Base-by-base conservation (phyloP, 1,284 basidiomycete genomes). In the Ceratobasidium sp. region DNA sequence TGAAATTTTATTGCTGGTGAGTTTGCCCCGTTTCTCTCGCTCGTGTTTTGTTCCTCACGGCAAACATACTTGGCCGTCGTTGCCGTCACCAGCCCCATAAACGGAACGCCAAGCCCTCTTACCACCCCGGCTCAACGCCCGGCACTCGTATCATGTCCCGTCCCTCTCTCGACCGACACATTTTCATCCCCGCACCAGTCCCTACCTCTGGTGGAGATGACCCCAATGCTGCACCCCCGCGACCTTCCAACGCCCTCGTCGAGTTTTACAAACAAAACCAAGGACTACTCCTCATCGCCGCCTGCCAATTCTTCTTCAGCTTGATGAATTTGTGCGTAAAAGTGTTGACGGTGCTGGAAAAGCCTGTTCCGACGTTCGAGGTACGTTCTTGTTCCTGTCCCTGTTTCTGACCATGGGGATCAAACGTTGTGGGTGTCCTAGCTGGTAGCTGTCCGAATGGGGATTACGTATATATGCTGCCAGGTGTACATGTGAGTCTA, bases 251-350 rank as follows among this genome's bases (percentile, higher is more conserved):
- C 31, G 27, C 68, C 24, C n/a, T 49, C 5, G 34, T 43, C 14
- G 68, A 72, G 11, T 72, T 72, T 19, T 37, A 46, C 56, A 72
- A 72, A 59, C 39, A 56, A n/a, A 72, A 74, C 31, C 8, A 74
- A 68, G 74, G 74, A 11, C 56, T 75, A 4, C 54, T 75, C 27
- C 58, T 75, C 37, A 72, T 75, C n/a, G 49, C 64, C 49, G 48
- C 49, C 13, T 53, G 64, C 64, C 73, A 74, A 31, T 56, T 64
- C 41, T 74, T 74, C 64, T 74, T 65, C 39, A 64, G 61, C 22
- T 48, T 74, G 48, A 74, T 74, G 73, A 68, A 74, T 9, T 24
- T 74, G 34, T 53, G 63, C 13, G 73, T 74, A 11, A 74, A 74
- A 34, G 19, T 68, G n/a, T 66, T 74, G 37, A 74, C 73, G 13